A percentile compares a stretch with the other conserved stretches of the same genome.
phyloP scores from a whole-genome alignment of 2,329 filamentous ascomycete species.

The Colletotrichum paranaense region DNA sequence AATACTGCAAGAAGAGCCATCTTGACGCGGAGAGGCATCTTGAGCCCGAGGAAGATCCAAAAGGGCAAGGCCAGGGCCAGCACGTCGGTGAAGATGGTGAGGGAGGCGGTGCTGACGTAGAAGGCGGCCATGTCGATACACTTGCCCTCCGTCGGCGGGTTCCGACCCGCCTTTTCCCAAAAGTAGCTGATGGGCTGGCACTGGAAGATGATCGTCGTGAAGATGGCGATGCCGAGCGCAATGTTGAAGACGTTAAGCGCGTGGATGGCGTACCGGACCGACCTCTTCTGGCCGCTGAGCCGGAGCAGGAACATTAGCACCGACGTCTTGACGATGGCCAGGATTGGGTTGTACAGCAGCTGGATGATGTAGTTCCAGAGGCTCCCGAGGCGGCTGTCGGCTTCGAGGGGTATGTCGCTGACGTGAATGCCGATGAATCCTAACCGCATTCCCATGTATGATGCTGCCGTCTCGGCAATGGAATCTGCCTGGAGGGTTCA shows the following conservation, averaged over 20 bases:
- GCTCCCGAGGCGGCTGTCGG: conserved; percentile 17
- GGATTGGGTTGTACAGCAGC: conserved; percentile 49
- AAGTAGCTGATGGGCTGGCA: conserved; percentile 51
- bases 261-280: conserved; percentile 42
- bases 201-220: conserved; percentile 52
- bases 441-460: conserved; percentile 27
- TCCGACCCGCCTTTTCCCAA: conserved; percentile 42
- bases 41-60: conserved; percentile 48
- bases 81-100: conserved; percentile 55
- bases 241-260: conserved; percentile 49
- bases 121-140: conserved; percentile 31
- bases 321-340: conserved; percentile 49
- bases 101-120: conserved; percentile 47
- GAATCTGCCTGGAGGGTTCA: conserved; percentile 14
- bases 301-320: conserved; percentile 48
- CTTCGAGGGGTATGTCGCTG: conserved; percentile 23
- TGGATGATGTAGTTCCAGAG: conserved; percentile 47
- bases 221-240: conserved; percentile 48
- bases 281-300: conserved; percentile 44
- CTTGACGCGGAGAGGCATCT: conserved; percentile 46
- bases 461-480: conserved; percentile 27
- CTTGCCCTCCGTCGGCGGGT: conserved; percentile 24
- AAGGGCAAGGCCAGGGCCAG: conserved; percentile 50
- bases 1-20: conserved; percentile 49
- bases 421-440: conserved; percentile 30